phyloP scores from a whole-genome alignment of 176 grass and related monocot genomes.

The Raddia guianensis region DNA sequence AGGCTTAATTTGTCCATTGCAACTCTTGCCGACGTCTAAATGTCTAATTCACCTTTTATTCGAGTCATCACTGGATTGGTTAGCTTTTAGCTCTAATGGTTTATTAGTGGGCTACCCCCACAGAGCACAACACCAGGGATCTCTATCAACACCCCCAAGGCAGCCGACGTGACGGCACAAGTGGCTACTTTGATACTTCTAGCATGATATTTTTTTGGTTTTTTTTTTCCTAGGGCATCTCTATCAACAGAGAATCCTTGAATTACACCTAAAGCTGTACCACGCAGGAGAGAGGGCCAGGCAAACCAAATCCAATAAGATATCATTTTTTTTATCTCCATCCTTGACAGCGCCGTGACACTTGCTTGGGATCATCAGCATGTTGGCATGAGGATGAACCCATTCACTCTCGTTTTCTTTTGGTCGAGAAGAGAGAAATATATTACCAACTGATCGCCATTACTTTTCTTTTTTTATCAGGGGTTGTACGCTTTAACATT shows the following conservation, averaged over 20 bases:
- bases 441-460: neutral
- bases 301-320: conserved; percentile 44
- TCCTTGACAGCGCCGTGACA: conserved; percentile 17
- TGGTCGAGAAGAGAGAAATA: neutral
- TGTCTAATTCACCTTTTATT: conserved; percentile 19
- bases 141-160: conserved; percentile 6
- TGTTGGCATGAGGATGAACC: conserved; percentile 38
- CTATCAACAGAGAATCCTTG: conserved; percentile 38
- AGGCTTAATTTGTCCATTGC: no score
- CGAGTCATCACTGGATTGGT: conserved; percentile 19
- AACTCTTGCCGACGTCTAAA: neutral
- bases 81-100: neutral
- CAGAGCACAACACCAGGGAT: conserved; percentile 41
- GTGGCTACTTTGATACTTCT: neutral
- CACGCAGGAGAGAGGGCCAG: conserved; percentile 13
- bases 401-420: neutral
- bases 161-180: conserved; percentile 24
- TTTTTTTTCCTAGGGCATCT: conserved; percentile 1
- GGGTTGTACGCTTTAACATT: neutral
- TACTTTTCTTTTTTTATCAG: neutral
- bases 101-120: conserved; percentile 43
- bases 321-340: conserved; percentile 16
- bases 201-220: neutral
- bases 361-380: neutral
- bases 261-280: conserved; percentile 35